Base-by-base conservation (phyloP, 208 protist species). In the Strigomonas culicis region DNA sequence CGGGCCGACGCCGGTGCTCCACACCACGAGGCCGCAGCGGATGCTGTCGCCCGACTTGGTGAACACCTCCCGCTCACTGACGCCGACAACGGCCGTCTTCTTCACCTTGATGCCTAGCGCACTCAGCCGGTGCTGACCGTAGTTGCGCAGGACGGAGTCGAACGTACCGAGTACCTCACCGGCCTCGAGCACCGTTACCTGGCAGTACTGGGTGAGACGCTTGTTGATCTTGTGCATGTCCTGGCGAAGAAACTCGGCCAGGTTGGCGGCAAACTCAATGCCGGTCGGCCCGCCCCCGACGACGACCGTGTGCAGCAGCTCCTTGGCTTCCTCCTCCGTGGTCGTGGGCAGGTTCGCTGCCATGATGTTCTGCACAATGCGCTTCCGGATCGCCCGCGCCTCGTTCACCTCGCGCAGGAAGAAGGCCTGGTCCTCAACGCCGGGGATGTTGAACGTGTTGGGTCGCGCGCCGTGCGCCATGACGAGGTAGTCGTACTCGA, bases 361-460 rank as follows among this genome's bases (percentile, higher is more conserved):
- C 85, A 97, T 95, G 52, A 98, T 92, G 74, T 93, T 95, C 67
- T 98, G 87, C 53, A 95, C 79, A 22, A 97, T 74, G n/a, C 82
- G 82, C 57, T 95, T 92, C 49, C 94, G 78, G 68, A 98, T 97
- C 30, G 73, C 84, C 4, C 84, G 88, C 10, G 88, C 88, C 69
- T 94, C 88, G 75, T 84, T 84, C 34, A 97, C 84, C 61, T 96
- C 90, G 43, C 92, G 90, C 43, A 97, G 79, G 68, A 96, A 96
- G 58, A 91, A 92, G 11, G 83, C 84, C 65, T 92, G 84, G 22
- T 98, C 88, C 50, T 82, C 51, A 17, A 97, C 93, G 59, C 95
- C 95, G 28, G 88, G 88, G 52, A 91, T 94, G 75, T 92, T 93
- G 71, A 98, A 98, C 11, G 92, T 97, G 74, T 95, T 96, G 22